Evolutionary conservation across 352 stramenopile species (phyloP).

Genomic region (Phytopythium aichiense): DNA sequence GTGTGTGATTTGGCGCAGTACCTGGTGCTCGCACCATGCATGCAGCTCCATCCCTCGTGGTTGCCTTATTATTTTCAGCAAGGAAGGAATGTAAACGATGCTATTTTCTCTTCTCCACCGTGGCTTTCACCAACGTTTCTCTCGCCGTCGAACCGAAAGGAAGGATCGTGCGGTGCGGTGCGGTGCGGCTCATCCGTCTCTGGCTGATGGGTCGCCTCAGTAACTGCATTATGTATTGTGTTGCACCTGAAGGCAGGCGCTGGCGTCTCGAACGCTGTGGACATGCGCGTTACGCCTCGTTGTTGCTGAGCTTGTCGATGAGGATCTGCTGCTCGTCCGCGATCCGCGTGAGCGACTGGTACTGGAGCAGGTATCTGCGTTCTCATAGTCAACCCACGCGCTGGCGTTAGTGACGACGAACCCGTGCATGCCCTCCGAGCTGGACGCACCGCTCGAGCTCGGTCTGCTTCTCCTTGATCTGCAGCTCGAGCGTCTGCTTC

Average conservation of each 20-base stretch:
- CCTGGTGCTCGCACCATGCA: slow-evolving; percentile 22
- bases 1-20: slow-evolving; percentile 35
- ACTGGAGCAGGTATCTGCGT: slow-evolving; percentile 74
- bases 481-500: slow-evolving; percentile 72
- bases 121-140: background rate
- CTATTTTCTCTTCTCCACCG: slow-evolving; percentile 1
- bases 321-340: slow-evolving; percentile 75
- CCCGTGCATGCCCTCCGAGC: background rate
- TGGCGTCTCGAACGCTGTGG: too few species aligned
- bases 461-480: slow-evolving; percentile 82
- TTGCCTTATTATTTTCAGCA: slow-evolving; percentile 45
- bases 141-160: background rate
- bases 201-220: too few species aligned
- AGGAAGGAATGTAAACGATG: slow-evolving; percentile 16
- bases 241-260: background rate
- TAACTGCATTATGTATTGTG: too few species aligned
- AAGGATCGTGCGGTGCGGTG: too few species aligned
- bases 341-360: slow-evolving; percentile 72
- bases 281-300: slow-evolving; percentile 67
- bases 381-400: background rate
- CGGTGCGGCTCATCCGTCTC: too few species aligned
- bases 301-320: slow-evolving; percentile 88
- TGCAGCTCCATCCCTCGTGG: slow-evolving; percentile 27
- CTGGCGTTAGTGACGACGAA: slow-evolving; percentile 11
- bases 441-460: slow-evolving; percentile 60